phyloP scores from a whole-genome alignment of 805 yeast genomes.

The Lipomyces spencermartinsiae region DNA sequence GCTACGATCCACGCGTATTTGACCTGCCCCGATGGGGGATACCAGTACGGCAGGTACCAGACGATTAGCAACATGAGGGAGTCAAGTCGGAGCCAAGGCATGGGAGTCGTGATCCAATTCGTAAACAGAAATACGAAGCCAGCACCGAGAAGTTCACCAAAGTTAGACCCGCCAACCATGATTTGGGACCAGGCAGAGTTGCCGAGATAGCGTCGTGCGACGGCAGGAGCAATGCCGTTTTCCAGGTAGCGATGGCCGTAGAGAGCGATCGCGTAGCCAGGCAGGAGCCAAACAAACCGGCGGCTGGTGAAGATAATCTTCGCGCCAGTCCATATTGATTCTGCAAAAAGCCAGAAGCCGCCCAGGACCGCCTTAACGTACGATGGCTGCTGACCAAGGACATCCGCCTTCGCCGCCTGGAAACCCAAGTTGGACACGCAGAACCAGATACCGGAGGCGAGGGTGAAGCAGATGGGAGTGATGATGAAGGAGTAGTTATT shows the following conservation, averaged over 20 bases:
- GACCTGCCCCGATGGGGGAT: background rate
- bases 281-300: background rate
- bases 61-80: slow-evolving; percentile 2
- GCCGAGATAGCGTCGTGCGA: background rate
- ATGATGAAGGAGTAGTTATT: background rate
- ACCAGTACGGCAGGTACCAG: slow-evolving; percentile 5
- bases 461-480: background rate
- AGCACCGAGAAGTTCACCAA: slow-evolving; percentile 1
- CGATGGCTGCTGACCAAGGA: slow-evolving; percentile 2
- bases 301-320: background rate
- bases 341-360: background rate
- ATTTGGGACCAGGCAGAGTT: slow-evolving; percentile 1
- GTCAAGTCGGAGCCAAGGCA: background rate
- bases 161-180: background rate
- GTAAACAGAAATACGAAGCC: background rate
- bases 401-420: background rate
- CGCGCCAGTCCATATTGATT: background rate
- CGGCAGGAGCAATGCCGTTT: background rate
- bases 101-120: background rate
- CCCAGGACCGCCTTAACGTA: slow-evolving; percentile 1
- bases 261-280: background rate
- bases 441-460: slow-evolving; percentile 1
- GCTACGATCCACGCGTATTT: background rate
- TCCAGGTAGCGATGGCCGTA: slow-evolving; percentile 5
- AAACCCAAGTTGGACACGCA: slow-evolving; percentile 1